Base-by-base conservation (phyloP, 331 rosid genomes). In the Pyracantha coccinea region DNA sequence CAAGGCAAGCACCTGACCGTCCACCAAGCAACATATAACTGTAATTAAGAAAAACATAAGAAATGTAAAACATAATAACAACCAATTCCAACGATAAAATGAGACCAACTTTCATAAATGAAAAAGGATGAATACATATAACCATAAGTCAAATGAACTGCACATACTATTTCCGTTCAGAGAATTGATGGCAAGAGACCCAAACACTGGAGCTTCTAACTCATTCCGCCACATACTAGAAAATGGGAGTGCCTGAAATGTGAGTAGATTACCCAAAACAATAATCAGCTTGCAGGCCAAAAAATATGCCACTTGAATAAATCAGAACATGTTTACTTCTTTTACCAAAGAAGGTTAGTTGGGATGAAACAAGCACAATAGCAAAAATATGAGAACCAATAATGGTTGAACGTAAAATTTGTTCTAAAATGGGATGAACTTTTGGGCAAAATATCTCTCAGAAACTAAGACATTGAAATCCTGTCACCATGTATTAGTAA, bases 1-100 rank as follows among this genome's bases (percentile, higher is more conserved):
- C 78, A 93, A 72, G 52, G 96, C 88, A 67, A 89, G 71, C 64
- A 93, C 93, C 70, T 86, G 90, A n/a, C 98, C 98, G 78, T 91
- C 93, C 66, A 93, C 98, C 87, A 87, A 83, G 83, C 96, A 87
- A 79, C 96, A 93, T 80, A 91, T 87, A 80, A 93, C 97, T 93
- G 83, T 75, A 81, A 70, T 71, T 29, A 25, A 21, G 12, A 79
- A 74, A 61, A 28, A 61, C 50, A 61, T 1, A 50, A 27, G 28
- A 17, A 50, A 45, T 45, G 55, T 3, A 47, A 44, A 24, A 5
- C 44, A 78, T 58, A 45, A 21, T 32, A 9, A 15, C 29, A 32
- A 32, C 8, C 14, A 44, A 31, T 6, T 6, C 58, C n/a, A 8
- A 32, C 6, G 20, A 44, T 45, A 23, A 7, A 60, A 45, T n/a